Evolutionary conservation across 2,329 filamentous ascomycete species (phyloP).

Genomic region (Neurospora sp.): DNA sequence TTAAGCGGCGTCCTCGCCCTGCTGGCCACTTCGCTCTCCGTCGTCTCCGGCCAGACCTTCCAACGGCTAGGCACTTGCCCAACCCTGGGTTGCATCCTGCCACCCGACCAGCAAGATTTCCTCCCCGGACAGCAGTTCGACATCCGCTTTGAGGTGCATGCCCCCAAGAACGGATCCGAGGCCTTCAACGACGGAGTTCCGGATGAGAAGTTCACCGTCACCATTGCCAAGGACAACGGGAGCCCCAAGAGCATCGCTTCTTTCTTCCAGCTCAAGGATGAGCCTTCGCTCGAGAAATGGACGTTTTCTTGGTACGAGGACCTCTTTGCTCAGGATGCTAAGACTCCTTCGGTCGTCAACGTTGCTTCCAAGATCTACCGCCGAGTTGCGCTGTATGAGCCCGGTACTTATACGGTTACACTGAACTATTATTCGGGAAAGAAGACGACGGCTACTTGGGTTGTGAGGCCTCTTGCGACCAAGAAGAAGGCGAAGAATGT

Average conservation of each 20-base stretch:
- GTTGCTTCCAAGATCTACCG: slow-evolving; percentile 73
- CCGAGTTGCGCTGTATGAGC: slow-evolving; percentile 64
- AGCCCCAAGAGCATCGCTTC: slow-evolving; percentile 44
- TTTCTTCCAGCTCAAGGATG: slow-evolving; percentile 40
- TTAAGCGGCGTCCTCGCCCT: slow-evolving; percentile 15
- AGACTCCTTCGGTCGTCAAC: slow-evolving; percentile 62
- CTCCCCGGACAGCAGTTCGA: slow-evolving; percentile 77
- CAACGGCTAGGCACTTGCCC: slow-evolving; percentile 51
- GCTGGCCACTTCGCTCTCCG: slow-evolving; percentile 26
- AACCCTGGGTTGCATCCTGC: slow-evolving; percentile 47
- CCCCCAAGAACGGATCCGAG: slow-evolving; percentile 72
- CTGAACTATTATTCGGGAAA: slow-evolving; percentile 65
- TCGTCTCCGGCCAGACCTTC: slow-evolving; percentile 45
- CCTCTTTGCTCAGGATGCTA: slow-evolving; percentile 64
- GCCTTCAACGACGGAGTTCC: slow-evolving; percentile 58
- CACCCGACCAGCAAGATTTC: slow-evolving; percentile 64
- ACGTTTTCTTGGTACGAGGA: slow-evolving; percentile 80
- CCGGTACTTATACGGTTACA: slow-evolving; percentile 68
- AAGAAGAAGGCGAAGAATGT: slow-evolving; percentile 75
- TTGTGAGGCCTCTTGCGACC: slow-evolving; percentile 59
- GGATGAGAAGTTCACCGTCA: slow-evolving; percentile 66
- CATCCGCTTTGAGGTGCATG: slow-evolving; percentile 72
- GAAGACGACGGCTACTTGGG: slow-evolving; percentile 65
- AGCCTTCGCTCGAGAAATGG: slow-evolving; percentile 60
- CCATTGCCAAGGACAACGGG: slow-evolving; percentile 54